Base-by-base conservation (phyloP, 352 stramenopile species). In the Pythium pectinolyticum region DNA sequence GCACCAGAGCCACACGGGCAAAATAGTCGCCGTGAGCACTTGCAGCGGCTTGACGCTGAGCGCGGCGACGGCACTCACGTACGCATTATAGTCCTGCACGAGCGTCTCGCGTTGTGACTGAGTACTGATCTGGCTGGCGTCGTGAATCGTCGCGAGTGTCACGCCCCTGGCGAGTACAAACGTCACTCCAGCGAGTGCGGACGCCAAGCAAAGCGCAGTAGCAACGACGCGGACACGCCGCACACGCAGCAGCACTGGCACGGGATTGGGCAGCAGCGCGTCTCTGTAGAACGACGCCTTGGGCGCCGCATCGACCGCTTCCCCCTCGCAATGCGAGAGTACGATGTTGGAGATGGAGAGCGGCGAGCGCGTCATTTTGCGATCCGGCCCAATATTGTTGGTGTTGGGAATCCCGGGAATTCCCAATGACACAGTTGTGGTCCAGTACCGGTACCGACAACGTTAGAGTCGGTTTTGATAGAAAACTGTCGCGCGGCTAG, bases 281-380 rank as follows among this genome's bases (percentile, higher is more conserved):
- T 72, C 41, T 9, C 65, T 41, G 43, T 68, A 72, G 65, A 34
- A 68, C 39, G 65, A 67, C 39, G 41, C 43, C 59, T 67, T 72
- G 53, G 65, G 65, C 43, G 65, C 57, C 22, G 30, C 40, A 37
- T 53, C 50, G 22, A 8, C 19, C 15, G 5, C 40, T 24, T 48
- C 58, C 25, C n/a, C 46, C 52, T 72, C 58, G 35, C 32, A 56
- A 48, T 78, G 75, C 43, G 81, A 88, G 39, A 89, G 57, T 24
- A 78, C 80, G 60, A 90, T 89, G 61, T 83, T 78, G 11, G 82
- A 90, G 72, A 90, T 75, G 41, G 76, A 70, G 34, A 90, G 63
- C 41, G 82, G 79, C 37, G 82, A 88, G 40, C 79, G 48, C 82
- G 50, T 47, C 57, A 65, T 65, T 0, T 5, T 52, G 39, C 8